Base-by-base conservation (phyloP, 352 stramenopile species). In the Pseudoperonospora humuli region DNA sequence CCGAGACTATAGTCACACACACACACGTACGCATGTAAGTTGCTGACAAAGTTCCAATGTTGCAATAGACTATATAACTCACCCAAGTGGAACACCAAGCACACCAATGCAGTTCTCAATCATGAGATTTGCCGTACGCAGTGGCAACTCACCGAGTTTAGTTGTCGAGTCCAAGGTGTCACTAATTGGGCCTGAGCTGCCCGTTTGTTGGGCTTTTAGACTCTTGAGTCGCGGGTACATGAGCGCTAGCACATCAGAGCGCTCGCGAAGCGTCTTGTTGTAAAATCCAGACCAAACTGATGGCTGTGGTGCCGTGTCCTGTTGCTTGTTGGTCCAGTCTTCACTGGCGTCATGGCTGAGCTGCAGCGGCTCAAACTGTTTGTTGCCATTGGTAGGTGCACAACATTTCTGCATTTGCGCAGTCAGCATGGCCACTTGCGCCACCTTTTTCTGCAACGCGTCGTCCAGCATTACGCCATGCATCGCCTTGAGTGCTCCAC, bases 41-140 rank as follows among this genome's bases (percentile, higher is more conserved):
- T 8, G 45, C 31, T 34, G 43, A 32, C 23, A 32, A 34, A 32
- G 2, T 2, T 32, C 7, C 7, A 15, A 41, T 4, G 7, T 1
- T 32, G 27, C 11, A 23, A 10, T 7, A 51, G 39, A 20, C n/a
- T n/a, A 15, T 40, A 5, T 2, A 24, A 59, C 65, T 42, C 54
- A 84, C 52, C 80, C 82, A n/a, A 94, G 64, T 24, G 82, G 82
- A 23, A 94, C 66, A n/a, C 75, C 76, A 5, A 92, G 65, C 24
- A 89, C 79, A 34, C 82, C 82, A 39, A 94, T 85, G 55, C 80
- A 91, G 63, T 94, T 94, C 53, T 94, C 82, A 42, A 94, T 91
- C 79, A 94, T 94, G 40, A 86, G 59, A 48, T 94, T 90, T 43
- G 82, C 82, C 1, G 70, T 85, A 23, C 73, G 75, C 50, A 88